These are phyloP conservation scores for Colletotrichum abscissum DNA, from an alignment of 2,329 filamentous ascomycete species.

Conservation along the genomic window DNA sequence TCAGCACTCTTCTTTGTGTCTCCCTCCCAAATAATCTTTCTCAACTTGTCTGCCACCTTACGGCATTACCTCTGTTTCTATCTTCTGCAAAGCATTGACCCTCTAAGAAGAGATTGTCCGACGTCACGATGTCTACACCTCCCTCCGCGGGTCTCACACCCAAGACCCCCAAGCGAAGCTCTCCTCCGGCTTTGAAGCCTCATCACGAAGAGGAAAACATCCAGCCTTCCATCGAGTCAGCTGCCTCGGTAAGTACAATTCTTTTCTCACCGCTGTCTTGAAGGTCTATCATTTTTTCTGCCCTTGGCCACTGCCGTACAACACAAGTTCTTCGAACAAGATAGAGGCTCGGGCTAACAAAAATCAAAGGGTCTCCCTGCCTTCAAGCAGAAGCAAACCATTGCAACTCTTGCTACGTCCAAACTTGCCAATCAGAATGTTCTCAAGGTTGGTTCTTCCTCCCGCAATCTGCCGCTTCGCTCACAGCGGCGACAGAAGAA, in stretches of 20 bases:
- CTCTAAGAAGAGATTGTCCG: constrained; percentile 3
- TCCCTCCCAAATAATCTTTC: constrained; percentile 28
- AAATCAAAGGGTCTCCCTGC: background rate
- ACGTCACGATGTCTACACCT: constrained; percentile 31
- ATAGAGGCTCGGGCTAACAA: background rate
- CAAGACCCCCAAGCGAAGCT: constrained; percentile 26
- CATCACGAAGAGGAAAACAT: constrained; percentile 38
- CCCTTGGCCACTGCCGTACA: background rate
- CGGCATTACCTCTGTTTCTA: constrained; percentile 21
- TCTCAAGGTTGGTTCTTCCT: constrained; percentile 57
- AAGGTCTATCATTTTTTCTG: background rate
- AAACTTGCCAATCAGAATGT: constrained; percentile 66
- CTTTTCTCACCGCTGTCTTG: background rate
- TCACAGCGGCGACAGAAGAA: constrained; percentile 58
- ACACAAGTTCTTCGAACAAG: background rate
- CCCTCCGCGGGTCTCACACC: constrained; percentile 17
- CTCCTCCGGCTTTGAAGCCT: constrained; percentile 31
- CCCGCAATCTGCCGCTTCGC: constrained; percentile 15
- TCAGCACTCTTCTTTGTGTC: constrained; percentile 3
- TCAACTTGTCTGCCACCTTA: constrained; percentile 32
- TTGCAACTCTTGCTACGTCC: constrained; percentile 61
- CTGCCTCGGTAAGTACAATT: constrained; percentile 10
- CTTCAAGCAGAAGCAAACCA: constrained; percentile 51
- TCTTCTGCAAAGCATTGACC: constrained; percentile 29
- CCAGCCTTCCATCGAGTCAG: constrained; percentile 20